Base-by-base conservation (phyloP, 345 rosid genomes). In the Eucalyptus polybractea region DNA sequence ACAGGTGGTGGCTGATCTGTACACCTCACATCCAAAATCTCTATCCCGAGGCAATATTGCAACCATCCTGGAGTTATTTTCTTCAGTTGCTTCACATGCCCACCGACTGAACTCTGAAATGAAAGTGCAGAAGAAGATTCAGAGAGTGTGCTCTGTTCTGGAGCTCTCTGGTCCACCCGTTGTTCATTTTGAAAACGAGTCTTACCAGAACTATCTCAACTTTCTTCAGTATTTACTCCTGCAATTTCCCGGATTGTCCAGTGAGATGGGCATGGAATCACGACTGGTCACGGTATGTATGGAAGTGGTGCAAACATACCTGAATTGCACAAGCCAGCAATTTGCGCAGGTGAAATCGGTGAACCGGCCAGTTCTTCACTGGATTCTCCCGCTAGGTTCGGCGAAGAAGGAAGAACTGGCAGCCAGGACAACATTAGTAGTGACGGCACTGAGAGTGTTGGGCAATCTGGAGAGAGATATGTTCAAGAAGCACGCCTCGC, bases 161-260 rank as follows among this genome's bases (percentile, higher is more conserved):
- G 98, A 95, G 90, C 92, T 97, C 72, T 92, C 97, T 13, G 97
- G 95, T 85, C 99, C 98, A 89, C 98, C 99, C 8, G 80, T 95
- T 88, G 95, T 97, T 87, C 98, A 95, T 93, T 97, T 97, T 72
- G 99, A 97, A 90, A 97, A 95, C 14, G 99, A 97, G 86, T 92
- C 99, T 9, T 93, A 95, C 91, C 96, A 94, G 92, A 95, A 90
- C 88, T 95, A 93, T 92, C 94, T 97, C 65, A 93, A 93, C 91
- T 92, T 95, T 89, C 96, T 97, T 60, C 95, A 93, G 88, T 94
- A 92, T 90, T 69, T 94, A 72, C 91, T 95, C 5, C 83, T 87
- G 87, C 60, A 89, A 92, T 87, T 93, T 92, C 87, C 95, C 95
- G 33, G 90, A 88, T 25, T 87, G 91, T 93, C 94, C 3, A 87